Base-by-base conservation (phyloP, 352 stramenopile species). In the Globisporangium uncinulatum region DNA sequence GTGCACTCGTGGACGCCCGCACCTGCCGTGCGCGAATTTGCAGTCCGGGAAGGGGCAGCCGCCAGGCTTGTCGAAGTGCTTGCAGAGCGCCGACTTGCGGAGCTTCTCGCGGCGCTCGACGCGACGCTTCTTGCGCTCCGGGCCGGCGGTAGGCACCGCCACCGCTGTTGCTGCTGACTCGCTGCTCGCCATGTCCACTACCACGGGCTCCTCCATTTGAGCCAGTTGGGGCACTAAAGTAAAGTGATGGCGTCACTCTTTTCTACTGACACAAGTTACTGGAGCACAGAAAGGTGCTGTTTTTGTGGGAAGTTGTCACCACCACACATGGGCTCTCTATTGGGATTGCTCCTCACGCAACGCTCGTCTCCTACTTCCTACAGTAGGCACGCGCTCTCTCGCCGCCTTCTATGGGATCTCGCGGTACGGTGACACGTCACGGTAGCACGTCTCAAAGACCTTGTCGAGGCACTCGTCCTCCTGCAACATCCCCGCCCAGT, bases 391-490 rank as follows among this genome's bases (percentile, higher is more conserved):
- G 5, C 29, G 29, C 13, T 42, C 29, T 52, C 24, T 62, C 43
- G 15, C 24, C 17, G 20, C 7, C 20, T 4, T 55, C 60, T 78
- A 92, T 20, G 86, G 86, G 51, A 95, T 93, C 65, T 94, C 83
- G 48, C 80, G 80, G 70, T 72, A 95, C 47, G 86, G 86, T 3
- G 80, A 75, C 57, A 86, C 81, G 59, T 95, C 86, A 56, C 84
- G 73, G 71, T 95, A 95, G 76, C 86, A 95, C 36, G 73, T 80
- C 20, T 91, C 73, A 50, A 94, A 92, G 13, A 92, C 73, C 59
- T 92, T 89, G 57, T 92, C 80, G 29, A 94, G 74, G 68, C 80
- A 91, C 62, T 92, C 84, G 68, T 91, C 79, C 60, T 87, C 84
- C 80, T 94, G 11, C 15, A 9, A 31, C 15, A 29, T 29, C 24